Conservation (phyloP, 768 basidiomycete genomes). For the Trametes maxima region DNA sequence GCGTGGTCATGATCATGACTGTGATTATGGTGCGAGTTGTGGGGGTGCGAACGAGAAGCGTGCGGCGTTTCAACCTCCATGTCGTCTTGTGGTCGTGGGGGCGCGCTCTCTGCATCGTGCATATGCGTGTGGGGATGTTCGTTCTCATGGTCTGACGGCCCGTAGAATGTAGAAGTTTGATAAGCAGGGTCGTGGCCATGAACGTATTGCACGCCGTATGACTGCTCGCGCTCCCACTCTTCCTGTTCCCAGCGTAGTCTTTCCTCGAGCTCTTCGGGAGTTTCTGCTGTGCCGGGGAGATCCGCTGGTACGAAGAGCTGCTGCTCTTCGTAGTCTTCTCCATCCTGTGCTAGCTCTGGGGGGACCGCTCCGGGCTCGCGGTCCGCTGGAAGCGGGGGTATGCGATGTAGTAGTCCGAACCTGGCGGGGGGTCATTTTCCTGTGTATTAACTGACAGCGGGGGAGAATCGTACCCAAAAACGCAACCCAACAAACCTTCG, state of each 20-base stretch:
- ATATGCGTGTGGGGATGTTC: neutral
- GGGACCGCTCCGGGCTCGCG: conserved; percentile 59
- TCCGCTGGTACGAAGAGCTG: conserved; percentile 75
- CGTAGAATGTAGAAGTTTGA: conserved; percentile 28
- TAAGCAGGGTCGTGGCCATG: conserved; percentile 25
- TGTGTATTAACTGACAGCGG: conserved; percentile 13
- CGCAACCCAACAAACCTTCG: conserved; percentile 91
- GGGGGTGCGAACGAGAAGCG: conserved; percentile 14
- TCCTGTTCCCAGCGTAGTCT: conserved; percentile 30
- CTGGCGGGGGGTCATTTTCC: conserved; percentile 40
- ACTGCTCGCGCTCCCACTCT: conserved; percentile 34
- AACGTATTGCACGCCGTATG: conserved; percentile 28
- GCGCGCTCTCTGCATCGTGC: conserved; percentile 13
- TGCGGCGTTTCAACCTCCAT: conserved; percentile 13
- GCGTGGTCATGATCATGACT: conserved; percentile 16
- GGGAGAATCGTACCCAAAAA: conserved; percentile 75
- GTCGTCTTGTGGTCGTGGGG: conserved; percentile 1
- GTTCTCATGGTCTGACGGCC: conserved; percentile 10
- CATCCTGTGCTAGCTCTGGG: conserved; percentile 50
- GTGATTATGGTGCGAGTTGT: conserved; percentile 12
- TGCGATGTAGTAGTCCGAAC: conserved; percentile 90
- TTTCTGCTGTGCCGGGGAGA: conserved; percentile 54
- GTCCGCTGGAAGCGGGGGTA: conserved; percentile 75
- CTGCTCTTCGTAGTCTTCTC: conserved; percentile 59
- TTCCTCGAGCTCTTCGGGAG: conserved; percentile 33